These are phyloP conservation scores for Mucor saturninus DNA, from an alignment of 371 early-diverging fungal genomes.

Conservation along the genomic window DNA sequence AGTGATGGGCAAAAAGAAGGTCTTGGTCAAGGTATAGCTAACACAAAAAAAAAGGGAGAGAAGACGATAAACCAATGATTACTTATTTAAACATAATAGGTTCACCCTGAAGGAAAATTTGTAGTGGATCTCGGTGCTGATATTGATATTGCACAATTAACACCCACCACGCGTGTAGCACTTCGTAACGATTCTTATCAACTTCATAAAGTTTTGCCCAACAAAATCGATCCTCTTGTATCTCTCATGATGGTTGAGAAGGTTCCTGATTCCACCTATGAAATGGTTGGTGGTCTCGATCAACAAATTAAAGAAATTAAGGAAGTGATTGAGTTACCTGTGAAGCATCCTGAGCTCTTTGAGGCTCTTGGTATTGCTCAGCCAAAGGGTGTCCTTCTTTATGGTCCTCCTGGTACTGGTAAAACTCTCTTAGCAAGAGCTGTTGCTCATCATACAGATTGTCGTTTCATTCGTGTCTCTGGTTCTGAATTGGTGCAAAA, in stretches of 20 bases:
- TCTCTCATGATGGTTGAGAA: constrained; percentile 99
- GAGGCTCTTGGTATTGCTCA: constrained; percentile 52
- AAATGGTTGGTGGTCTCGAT: constrained; percentile 99
- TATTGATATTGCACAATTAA: constrained; percentile 92
- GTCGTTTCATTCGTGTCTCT: constrained; percentile 99
- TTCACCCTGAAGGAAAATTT: constrained; percentile 99
- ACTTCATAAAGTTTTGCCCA: constrained; percentile 99
- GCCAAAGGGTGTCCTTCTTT: constrained; percentile 95
- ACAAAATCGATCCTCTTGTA: constrained; percentile 99
- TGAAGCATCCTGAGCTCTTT: constrained; percentile 80
- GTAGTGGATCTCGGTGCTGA: constrained; percentile 94
- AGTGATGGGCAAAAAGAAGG: constrained; percentile 99
- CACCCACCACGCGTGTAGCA: constrained; percentile 97
- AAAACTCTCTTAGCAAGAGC: constrained; percentile 99
- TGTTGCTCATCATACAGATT: constrained; percentile 99
- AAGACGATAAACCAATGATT: background rate
- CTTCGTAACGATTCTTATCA: constrained; percentile 98
- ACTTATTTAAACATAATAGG: constrained; percentile 37
- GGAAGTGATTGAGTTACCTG: constrained; percentile 99
- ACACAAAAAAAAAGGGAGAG: background rate
- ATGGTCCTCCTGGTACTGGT: constrained; percentile 99
- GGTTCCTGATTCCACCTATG: constrained; percentile 99
- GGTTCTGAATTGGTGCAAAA: constrained; percentile 99
- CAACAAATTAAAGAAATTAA: constrained; percentile 99
- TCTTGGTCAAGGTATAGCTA: constrained; percentile 89